A percentile compares a stretch with the other conserved stretches of the same genome.
Conservation (phyloP, 2,329 filamentous ascomycete genomes). For the Diplodia intermedia region DNA sequence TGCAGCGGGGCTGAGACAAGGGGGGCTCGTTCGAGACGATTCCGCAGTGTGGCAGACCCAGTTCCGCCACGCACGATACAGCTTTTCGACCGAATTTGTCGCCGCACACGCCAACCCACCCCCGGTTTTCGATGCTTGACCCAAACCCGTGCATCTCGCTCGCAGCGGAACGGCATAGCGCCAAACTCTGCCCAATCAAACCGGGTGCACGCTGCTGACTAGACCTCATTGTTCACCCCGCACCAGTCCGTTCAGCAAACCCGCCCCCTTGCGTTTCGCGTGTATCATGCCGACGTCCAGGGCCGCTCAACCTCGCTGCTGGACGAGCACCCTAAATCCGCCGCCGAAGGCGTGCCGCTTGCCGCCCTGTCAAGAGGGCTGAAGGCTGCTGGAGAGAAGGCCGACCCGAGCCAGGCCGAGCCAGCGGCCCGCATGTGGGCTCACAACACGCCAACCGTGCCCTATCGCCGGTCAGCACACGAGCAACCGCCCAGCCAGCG, state of each 20-base stretch:
- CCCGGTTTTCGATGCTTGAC: too few species aligned
- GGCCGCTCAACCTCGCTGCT: not conserved
- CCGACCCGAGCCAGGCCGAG: constrained; percentile 18
- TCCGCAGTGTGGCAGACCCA: constrained; percentile 5
- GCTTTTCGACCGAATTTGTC: too few species aligned
- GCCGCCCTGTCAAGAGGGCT: not conserved
- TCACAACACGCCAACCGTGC: not conserved
- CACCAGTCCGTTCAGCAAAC: too few species aligned
- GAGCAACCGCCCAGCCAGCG: constrained; percentile 3
- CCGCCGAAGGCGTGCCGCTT: constrained; percentile 18
- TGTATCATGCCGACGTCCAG: not conserved
- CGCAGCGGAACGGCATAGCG: too few species aligned
- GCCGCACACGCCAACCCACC: too few species aligned
- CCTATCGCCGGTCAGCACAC: not conserved
- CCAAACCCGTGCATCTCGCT: too few species aligned
- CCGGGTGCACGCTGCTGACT: too few species aligned
- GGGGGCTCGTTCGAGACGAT: constrained; percentile 20
- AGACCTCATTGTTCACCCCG: too few species aligned
- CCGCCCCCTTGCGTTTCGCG: not conserved
- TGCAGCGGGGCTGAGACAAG: constrained; percentile 18
- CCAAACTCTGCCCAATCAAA: too few species aligned
- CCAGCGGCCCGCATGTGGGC: constrained; percentile 16
- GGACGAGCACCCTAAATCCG: not conserved
- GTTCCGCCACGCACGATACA: too few species aligned
- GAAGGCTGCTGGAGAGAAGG: constrained; percentile 18